Conservation (phyloP, 164 flowering plant species). For the Paratinospora sagittata region DNA sequence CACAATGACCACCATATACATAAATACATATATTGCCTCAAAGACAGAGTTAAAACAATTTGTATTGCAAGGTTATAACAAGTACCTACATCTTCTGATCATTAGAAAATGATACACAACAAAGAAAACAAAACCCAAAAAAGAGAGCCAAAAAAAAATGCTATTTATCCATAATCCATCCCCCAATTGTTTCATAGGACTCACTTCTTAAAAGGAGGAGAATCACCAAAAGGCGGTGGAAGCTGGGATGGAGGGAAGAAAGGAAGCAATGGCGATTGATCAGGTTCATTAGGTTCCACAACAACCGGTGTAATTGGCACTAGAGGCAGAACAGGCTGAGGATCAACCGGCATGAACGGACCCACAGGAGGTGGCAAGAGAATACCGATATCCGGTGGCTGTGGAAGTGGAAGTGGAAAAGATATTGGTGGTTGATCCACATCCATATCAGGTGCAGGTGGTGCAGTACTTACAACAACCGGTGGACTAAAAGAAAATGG, state of each 20-base stretch:
- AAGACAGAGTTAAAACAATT: too few relatives aligned
- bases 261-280: conserved; percentile 2
- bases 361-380: neutral
- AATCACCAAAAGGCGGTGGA: neutral
- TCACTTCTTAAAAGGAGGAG: conserved; percentile 14
- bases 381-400: neutral
- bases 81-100: neutral
- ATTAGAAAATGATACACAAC: neutral
- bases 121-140: neutral
- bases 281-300: neutral
- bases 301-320: neutral
- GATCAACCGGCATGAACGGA: neutral
- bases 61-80: neutral
- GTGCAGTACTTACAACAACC: neutral
- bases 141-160: neutral
- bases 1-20: too few relatives aligned
- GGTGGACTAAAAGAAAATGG: conserved; percentile 1
- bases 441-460: neutral
- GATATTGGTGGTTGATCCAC: neutral
- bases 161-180: neutral
- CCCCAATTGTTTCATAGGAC: neutral
- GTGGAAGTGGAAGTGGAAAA: conserved; percentile 2
- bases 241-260: conserved; percentile 10
- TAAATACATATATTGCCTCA: too few relatives aligned
- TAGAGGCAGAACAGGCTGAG: too few relatives aligned